Conservation (phyloP, 768 basidiomycete genomes). For the Trametopsis cervina region DNA sequence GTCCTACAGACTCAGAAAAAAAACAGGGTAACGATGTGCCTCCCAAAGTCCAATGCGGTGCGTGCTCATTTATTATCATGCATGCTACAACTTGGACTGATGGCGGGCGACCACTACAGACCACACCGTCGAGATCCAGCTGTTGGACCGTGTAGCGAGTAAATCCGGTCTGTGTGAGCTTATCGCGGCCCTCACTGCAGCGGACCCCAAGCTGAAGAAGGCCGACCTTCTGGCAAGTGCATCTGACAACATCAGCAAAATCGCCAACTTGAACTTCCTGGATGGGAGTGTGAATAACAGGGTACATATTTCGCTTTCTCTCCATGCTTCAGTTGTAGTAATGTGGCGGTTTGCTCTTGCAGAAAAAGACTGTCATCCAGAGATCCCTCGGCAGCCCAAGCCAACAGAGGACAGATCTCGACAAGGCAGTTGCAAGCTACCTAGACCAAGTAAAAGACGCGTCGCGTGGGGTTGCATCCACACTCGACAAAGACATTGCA, state of each 20-base stretch:
- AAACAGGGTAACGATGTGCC: no score
- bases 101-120: not conserved
- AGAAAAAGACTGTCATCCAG: slow-evolving; percentile 4
- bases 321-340: no score
- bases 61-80: not conserved
- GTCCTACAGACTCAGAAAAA: no score
- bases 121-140: slow-evolving; percentile 1
- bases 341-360: no score
- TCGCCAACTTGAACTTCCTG: slow-evolving; percentile 1
- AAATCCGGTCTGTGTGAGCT: not conserved
- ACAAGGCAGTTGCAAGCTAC: not conserved
- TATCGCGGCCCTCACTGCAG: not conserved
- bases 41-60: slow-evolving; percentile 1
- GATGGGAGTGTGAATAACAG: not conserved
- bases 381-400: not conserved
- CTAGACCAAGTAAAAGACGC: not conserved
- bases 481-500: slow-evolving; percentile 1
- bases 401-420: not conserved
- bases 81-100: not conserved
- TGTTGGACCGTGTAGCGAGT: not conserved
- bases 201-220: not conserved
- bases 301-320: no score
- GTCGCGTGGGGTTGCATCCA: not conserved
- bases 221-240: not conserved
- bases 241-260: slow-evolving; percentile 1